A percentile compares a stretch with the other conserved stretches of the same genome.
Conservation (phyloP, 78 protist genomes). For the Guillardia theta region DNA sequence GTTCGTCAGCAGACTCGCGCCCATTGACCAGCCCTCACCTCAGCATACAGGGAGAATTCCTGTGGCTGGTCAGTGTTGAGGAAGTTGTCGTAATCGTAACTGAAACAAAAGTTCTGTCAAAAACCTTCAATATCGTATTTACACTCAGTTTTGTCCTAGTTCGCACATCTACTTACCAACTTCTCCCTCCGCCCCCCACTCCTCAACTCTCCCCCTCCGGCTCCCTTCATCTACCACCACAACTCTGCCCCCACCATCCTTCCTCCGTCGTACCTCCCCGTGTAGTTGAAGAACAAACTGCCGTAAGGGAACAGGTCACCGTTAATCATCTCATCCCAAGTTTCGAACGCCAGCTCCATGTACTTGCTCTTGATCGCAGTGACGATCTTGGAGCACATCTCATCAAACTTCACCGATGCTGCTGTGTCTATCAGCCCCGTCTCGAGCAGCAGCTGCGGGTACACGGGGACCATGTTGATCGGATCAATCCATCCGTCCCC, state of each 20-base stretch:
- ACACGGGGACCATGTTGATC: not conserved
- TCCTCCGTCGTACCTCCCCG: conserved; percentile 6
- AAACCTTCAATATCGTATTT: no score
- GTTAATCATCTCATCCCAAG: conserved; percentile 30
- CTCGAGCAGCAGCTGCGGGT: not conserved
- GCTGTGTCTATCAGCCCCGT: not conserved
- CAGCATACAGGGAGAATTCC: not conserved
- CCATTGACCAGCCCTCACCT: no score
- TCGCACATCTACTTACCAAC: no score
- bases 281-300: not conserved
- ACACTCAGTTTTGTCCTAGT: no score
- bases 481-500: conserved; percentile 39
- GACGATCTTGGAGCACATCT: no score
- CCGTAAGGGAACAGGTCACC: conserved; percentile 1
- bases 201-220: no score
- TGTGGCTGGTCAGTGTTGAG: not conserved
- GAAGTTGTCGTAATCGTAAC: conserved; percentile 10
- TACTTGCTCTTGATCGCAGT: not conserved
- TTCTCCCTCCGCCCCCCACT: no score
- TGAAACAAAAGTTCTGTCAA: no score
- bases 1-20: no score
- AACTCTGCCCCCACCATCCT: no score
- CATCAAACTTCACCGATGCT: not conserved
- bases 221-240: no score
- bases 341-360: not conserved